A percentile compares a stretch with the other conserved stretches of the same genome.
Evolutionary conservation across 805 yeast species (phyloP).

Genomic region (Candida golubevii): DNA sequence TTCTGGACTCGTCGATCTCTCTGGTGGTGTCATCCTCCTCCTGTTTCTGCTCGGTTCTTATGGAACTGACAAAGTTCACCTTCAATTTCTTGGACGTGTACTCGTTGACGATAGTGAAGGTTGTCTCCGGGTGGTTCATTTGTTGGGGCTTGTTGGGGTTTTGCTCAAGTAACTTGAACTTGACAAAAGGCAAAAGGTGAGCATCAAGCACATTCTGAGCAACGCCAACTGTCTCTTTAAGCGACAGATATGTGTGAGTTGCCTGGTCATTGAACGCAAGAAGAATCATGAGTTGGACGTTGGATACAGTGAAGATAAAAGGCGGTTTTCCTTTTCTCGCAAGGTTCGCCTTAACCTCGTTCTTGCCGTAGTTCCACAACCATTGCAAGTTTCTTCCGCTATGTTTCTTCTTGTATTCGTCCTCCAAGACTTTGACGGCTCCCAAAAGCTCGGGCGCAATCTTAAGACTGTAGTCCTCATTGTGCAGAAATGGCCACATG

Average conservation of each 20-base stretch:
- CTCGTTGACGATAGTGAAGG: constrained; percentile 68
- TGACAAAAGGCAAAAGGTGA: constrained; percentile 75
- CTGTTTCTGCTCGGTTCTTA: constrained; percentile 57
- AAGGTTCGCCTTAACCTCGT: constrained; percentile 84
- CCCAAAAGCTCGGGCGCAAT: constrained; percentile 66
- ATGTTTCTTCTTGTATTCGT: constrained; percentile 70
- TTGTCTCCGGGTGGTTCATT: constrained; percentile 43
- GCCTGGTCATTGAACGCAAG: constrained; percentile 75
- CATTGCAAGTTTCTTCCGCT: constrained; percentile 87
- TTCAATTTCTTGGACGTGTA: constrained; percentile 81
- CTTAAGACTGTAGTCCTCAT: constrained; percentile 37
- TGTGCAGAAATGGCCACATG: constrained; percentile 75
- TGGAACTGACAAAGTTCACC: constrained; percentile 68
- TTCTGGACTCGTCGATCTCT: constrained; percentile 83
- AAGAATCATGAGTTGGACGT: constrained; percentile 83
- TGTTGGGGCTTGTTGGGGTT: constrained; percentile 58
- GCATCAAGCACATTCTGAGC: constrained; percentile 63
- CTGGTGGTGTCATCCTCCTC: constrained; percentile 72
- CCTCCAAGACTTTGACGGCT: constrained; percentile 63
- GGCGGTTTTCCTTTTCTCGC: constrained; percentile 80
- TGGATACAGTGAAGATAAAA: constrained; percentile 72
- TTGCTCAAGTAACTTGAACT: constrained; percentile 69
- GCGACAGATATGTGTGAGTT: constrained; percentile 53
- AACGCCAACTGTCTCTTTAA: constrained; percentile 65
- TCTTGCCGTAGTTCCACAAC: constrained; percentile 94